Evolutionary conservation across 83 land plant genomes (phyloP).

Genomic region (Diphasiastrum complanatum): DNA sequence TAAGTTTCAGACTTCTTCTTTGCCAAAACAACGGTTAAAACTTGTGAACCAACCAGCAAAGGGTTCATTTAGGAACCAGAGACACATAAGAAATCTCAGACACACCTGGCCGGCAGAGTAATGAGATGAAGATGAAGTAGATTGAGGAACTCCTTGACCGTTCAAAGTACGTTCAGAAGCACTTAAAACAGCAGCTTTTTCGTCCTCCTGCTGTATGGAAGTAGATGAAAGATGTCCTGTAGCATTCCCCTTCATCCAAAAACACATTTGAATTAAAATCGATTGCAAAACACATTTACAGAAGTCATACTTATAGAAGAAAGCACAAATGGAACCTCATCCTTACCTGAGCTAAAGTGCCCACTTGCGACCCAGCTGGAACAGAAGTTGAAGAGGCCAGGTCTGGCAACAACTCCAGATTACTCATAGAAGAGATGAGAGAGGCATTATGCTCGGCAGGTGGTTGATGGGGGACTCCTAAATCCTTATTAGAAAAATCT

Average conservation of each 20-base stretch:
- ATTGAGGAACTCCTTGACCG: constrained; percentile 51
- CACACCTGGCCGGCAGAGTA: constrained; percentile 61
- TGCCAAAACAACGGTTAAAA: too few relatives aligned
- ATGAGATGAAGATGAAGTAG: constrained; percentile 40
- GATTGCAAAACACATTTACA: neutral
- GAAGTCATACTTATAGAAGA: neutral
- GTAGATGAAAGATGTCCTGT: constrained; percentile 42
- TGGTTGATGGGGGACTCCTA: constrained; percentile 41
- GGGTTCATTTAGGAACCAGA: too few relatives aligned
- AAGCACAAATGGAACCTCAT: constrained; percentile 8
- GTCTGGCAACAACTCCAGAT: constrained; percentile 1
- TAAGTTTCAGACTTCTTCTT: too few relatives aligned
- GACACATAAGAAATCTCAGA: neutral
- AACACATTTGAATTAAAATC: too few relatives aligned
- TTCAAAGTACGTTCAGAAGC: constrained; percentile 49
- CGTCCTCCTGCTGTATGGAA: constrained; percentile 59
- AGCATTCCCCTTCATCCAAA: constrained; percentile 34
- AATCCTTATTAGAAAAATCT: constrained; percentile 91
- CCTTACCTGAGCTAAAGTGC: too few relatives aligned
- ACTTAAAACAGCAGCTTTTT: constrained; percentile 41
- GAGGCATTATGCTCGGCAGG: constrained; percentile 3
- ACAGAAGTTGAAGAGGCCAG: constrained; percentile 3
- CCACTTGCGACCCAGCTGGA: too few relatives aligned
- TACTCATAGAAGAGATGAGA: constrained; percentile 4
- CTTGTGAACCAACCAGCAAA: too few relatives aligned